phyloP scores from a whole-genome alignment of 164 flowering plant species.

The grape (Vitis vinifera) region DNA sequence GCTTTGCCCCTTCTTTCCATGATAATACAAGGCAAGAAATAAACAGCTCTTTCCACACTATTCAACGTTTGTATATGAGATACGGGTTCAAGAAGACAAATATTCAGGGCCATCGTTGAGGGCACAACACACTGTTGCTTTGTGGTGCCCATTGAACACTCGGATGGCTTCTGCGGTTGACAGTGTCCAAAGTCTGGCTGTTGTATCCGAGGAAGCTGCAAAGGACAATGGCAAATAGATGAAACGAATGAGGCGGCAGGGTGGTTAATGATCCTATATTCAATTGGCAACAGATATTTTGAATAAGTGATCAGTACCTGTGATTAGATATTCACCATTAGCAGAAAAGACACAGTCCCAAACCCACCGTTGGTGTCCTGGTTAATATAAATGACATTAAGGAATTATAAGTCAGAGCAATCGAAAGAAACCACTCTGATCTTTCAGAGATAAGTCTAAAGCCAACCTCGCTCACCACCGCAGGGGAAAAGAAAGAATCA shows the following conservation, averaged over 20 bases:
- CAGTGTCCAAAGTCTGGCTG: slow-evolving; percentile 86
- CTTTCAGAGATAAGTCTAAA: too few relatives aligned
- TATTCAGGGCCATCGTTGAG: slow-evolving; percentile 84
- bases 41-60: too few relatives aligned
- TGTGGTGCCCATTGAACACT: slow-evolving; percentile 85
- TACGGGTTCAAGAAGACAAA: too few relatives aligned
- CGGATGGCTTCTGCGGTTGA: slow-evolving; percentile 60
- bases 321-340: slow-evolving; percentile 90
- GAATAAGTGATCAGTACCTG: slow-evolving; percentile 48
- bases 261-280: too few relatives aligned
- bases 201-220: slow-evolving; percentile 88
- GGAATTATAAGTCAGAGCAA: neutral
- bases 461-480: too few relatives aligned
- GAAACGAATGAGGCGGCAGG: too few relatives aligned
- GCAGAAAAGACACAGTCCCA: slow-evolving; percentile 98
- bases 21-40: too few relatives aligned
- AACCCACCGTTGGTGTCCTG: slow-evolving; percentile 98
- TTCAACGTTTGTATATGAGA: too few relatives aligned
- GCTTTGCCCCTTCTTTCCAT: too few relatives aligned
- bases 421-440: too few relatives aligned
- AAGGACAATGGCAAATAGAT: neutral
- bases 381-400: slow-evolving; percentile 3
- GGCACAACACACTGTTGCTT: slow-evolving; percentile 88
- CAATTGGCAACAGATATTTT: too few relatives aligned
- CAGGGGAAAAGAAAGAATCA: too few relatives aligned